Evolutionary conservation across 768 basidiomycete genomes (phyloP).

Genomic region (Amanita pallidorosea): DNA sequence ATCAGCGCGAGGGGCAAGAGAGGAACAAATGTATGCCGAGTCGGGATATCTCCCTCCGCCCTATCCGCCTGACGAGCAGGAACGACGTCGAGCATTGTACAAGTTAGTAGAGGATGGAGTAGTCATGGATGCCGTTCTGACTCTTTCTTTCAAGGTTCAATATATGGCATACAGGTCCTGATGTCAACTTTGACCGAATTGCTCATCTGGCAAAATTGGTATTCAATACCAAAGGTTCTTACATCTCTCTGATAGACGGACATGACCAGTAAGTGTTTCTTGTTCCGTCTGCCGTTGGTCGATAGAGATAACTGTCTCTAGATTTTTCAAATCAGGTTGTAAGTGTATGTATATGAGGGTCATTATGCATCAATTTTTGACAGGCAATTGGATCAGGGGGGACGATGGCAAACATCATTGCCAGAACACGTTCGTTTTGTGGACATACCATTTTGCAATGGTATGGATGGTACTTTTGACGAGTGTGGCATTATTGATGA

Average conservation of each 20-base stretch:
- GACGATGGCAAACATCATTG: conserved; percentile 24
- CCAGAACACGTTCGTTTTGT: conserved; percentile 65
- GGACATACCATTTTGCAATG: conserved; percentile 75
- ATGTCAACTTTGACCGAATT: conserved; percentile 89
- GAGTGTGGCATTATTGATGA: neutral
- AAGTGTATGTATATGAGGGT: conserved; percentile 13
- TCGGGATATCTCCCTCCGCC: conserved; percentile 71
- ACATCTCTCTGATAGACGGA: conserved; percentile 76
- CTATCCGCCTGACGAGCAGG: conserved; percentile 74
- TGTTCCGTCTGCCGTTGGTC: neutral
- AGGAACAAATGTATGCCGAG: conserved; percentile 55
- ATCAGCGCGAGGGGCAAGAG: conserved; percentile 45
- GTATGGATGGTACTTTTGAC: conserved; percentile 21
- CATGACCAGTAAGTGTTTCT: conserved; percentile 60
- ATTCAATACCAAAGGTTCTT: conserved; percentile 80
- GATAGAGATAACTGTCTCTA: conserved; percentile 14
- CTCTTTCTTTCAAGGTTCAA: conserved; percentile 54
- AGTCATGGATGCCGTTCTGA: neutral
- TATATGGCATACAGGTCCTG: conserved; percentile 77
- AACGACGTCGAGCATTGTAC: conserved; percentile 75
- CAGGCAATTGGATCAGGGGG: conserved; percentile 27
- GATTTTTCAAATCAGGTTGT: conserved; percentile 91
- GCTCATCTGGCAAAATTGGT: conserved; percentile 89
- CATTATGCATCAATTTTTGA: neutral
- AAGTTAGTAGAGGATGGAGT: conserved; percentile 35